Percentiles rank a stretch among this genome's conserved stretches.
Conservation (phyloP, 176 grass and related monocot species). For the Musa acuminata region DNA sequence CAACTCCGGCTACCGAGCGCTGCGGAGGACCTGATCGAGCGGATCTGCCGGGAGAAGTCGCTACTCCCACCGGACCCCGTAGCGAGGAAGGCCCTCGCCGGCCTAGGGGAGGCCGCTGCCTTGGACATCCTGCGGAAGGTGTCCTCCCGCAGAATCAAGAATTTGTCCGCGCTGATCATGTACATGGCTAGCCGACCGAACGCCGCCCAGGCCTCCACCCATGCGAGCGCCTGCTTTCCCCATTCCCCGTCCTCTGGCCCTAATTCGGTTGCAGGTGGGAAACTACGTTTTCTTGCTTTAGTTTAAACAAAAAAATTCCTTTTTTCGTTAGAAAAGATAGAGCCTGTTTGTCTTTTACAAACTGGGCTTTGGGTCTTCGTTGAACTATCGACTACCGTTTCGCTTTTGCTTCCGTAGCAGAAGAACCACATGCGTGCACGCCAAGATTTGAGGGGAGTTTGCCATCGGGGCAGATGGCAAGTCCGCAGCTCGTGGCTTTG, state of each 20-base stretch:
- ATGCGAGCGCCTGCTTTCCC: neutral
- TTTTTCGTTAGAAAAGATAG: too few relatives aligned
- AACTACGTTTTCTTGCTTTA: too few relatives aligned
- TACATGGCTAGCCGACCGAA: neutral
- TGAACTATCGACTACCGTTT: neutral
- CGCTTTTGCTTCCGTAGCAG: neutral
- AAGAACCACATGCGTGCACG: neutral
- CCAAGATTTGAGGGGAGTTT: neutral
- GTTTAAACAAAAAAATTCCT: too few relatives aligned
- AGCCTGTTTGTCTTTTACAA: too few relatives aligned
- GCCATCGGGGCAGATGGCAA: neutral
- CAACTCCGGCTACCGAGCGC: neutral
- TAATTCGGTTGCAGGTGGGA: neutral
- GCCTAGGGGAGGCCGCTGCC: slow-evolving; percentile 5
- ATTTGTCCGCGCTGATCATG: slow-evolving; percentile 6
- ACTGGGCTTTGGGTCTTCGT: too few relatives aligned
- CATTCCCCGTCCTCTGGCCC: neutral
- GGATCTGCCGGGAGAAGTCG: slow-evolving; percentile 6
- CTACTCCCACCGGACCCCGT: neutral
- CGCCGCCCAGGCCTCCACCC: neutral
- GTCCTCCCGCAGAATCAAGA: neutral
- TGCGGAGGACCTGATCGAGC: slow-evolving; percentile 1
- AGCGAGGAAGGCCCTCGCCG: neutral
- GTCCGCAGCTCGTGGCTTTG: slow-evolving; percentile 36
- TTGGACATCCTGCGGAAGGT: slow-evolving; percentile 2